Evolutionary conservation across 2,329 filamentous ascomycete species (phyloP), one percentile per base, ranked within the genome.

Genomic region (Lachnum nothofagi): DNA sequence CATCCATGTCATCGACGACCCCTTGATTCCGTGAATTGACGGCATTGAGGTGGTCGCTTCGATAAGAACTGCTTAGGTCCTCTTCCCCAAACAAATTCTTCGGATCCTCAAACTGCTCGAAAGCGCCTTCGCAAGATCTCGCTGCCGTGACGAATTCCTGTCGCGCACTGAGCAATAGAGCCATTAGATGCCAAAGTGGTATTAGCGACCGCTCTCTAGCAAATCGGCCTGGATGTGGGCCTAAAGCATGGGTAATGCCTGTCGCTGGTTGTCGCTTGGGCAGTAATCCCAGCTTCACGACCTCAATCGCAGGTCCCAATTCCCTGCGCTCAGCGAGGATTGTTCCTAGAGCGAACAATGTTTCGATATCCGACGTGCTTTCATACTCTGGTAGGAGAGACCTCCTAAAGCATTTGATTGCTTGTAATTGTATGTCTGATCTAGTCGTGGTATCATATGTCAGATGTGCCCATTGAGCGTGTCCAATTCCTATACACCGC

Each of bases 181-280:
- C 85, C 40, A 98, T 76, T 14, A 98, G 75, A 71, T 98, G 93
- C 91, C 93, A 96, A 20, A 96, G 69, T 2, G 91, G 85, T 20
- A 97, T 82, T 27, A 84, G 68, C 5, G 78, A 76, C 40, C 80
- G 74, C 63, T 89, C 83, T 48, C 80, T 67, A 1, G 66, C 61
- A 56, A 65, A 72, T 24, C 66, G 59, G 7, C 68, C 34, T 69
- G 65, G 3, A 72, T 60, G 37, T 74, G 72, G 34, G 12, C 42
- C 48, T 5, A 49, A 24, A 2, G 29, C 46, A 38, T 40, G 42
- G 17, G 42, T 23, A 41, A 33, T 20, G 33, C 33, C 72, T 69
- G 16, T 68, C 23, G 70, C 70, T 2, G 71, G 61, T 4, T 72
- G 69, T 52, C 76, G 79, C 38, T 75, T 77, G 3, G 82, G 74